Conservation (phyloP, 2,329 filamentous ascomycete genomes). For the Apiospora pterosperma region DNA sequence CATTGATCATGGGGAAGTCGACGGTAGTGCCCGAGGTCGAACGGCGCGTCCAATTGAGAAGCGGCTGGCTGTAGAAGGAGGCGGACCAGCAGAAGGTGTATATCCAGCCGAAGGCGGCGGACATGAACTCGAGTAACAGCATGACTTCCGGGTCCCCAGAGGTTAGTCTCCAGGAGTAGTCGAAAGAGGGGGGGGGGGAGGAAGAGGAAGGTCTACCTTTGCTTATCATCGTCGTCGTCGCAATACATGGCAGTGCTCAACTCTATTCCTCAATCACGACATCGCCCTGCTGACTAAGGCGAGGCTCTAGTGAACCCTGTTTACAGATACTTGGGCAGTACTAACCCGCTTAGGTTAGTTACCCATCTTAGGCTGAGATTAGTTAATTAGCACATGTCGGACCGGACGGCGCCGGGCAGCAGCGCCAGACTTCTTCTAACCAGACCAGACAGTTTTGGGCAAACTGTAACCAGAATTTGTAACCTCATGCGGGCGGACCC, state of each 20-base stretch:
- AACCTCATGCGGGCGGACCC: neutral
- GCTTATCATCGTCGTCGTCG: neutral
- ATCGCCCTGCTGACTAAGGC: too few species aligned
- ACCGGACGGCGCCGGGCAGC: neutral
- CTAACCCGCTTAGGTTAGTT: too few species aligned
- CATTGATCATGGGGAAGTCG: constrained; percentile 80
- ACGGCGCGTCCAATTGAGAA: constrained; percentile 73
- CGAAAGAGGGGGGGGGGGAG: too few species aligned
- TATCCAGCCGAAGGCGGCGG: constrained; percentile 67
- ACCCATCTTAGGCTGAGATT: too few species aligned
- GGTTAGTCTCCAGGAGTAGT: neutral
- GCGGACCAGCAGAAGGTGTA: constrained; percentile 77
- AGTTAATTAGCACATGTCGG: neutral
- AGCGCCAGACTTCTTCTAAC: too few species aligned
- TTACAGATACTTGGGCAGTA: too few species aligned
- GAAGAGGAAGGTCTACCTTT: neutral
- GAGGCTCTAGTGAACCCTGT: too few species aligned
- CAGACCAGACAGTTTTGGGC: neutral
- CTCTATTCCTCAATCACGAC: too few species aligned
- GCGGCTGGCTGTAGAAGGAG: constrained; percentile 89
- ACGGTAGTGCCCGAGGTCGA: constrained; percentile 82
- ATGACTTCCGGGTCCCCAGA: constrained; percentile 13
- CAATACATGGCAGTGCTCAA: too few species aligned
- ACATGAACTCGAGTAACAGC: constrained; percentile 46
- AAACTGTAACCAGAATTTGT: too few species aligned